phyloP scores from a whole-genome alignment of 208 protist genomes.

The Balamuthia mandrillaris region DNA sequence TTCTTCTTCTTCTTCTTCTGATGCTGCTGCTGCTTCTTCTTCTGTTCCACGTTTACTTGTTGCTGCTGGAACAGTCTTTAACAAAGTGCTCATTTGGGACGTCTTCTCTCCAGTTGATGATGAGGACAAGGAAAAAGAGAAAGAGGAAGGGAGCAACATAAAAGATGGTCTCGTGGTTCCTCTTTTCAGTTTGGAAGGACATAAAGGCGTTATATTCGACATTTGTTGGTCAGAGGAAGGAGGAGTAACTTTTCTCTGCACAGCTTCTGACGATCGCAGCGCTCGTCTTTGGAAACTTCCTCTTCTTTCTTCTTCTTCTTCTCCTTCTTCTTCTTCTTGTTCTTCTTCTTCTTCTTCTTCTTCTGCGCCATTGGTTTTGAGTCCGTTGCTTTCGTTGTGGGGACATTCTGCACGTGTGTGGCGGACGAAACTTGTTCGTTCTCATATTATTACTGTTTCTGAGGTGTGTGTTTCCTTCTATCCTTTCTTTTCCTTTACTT shows the following conservation, averaged over 20 bases:
- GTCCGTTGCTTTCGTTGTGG: background rate
- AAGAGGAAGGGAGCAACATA: background rate
- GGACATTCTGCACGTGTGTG: constrained; percentile 16
- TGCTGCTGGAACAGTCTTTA: constrained; percentile 21
- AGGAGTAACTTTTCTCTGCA: background rate
- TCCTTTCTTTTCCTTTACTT: background rate
- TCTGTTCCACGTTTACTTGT: too few relatives aligned
- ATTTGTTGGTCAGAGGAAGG: background rate
- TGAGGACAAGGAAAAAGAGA: background rate
- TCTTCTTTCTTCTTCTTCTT: background rate
- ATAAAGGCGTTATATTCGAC: constrained; percentile 4
- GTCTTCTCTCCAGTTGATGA: background rate
- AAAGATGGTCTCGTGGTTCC: background rate
- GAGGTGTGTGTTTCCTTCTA: background rate
- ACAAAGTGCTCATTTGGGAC: constrained; percentile 34
- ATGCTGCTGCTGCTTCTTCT: too few relatives aligned
- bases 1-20: too few relatives aligned
- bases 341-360: background rate
- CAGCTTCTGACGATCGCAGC: background rate
- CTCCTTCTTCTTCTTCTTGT: background rate
- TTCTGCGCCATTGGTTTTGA: background rate
- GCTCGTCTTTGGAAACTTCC: constrained; percentile 4
- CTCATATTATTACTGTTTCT: background rate
- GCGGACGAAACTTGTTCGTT: background rate
- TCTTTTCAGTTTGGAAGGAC: background rate